These are phyloP conservation scores for Hericium alpestre DNA, from an alignment of 768 basidiomycete genomes.

Conservation along the genomic window DNA sequence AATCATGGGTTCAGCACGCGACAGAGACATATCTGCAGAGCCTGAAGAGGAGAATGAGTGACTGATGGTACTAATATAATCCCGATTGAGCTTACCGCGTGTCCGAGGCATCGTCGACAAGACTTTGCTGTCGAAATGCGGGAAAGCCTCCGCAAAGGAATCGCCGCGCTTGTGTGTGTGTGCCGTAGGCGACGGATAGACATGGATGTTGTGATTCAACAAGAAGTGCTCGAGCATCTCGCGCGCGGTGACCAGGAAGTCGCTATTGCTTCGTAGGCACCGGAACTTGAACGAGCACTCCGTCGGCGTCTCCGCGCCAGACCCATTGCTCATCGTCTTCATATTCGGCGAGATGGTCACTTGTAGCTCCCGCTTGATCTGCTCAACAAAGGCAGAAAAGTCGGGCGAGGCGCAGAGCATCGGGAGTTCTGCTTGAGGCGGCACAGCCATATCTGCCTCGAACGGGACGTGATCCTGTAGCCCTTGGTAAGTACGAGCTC, in stretches of 20 bases:
- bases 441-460: slow-evolving; percentile 89
- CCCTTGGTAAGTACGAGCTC: slow-evolving; percentile 1
- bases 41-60: slow-evolving; percentile 30
- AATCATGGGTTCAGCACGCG: slow-evolving; percentile 59
- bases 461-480: slow-evolving; percentile 88
- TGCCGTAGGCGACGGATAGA: slow-evolving; percentile 70
- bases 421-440: slow-evolving; percentile 70
- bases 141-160: slow-evolving; percentile 91
- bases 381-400: slow-evolving; percentile 77
- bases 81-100: slow-evolving; percentile 26
- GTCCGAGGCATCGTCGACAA: slow-evolving; percentile 69
- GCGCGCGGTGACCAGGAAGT: slow-evolving; percentile 79
- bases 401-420: slow-evolving; percentile 70
- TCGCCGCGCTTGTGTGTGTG: slow-evolving; percentile 80
- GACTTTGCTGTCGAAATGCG: slow-evolving; percentile 92
- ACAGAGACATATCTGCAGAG: slow-evolving; percentile 68
- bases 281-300: slow-evolving; percentile 93
- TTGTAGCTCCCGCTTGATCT: slow-evolving; percentile 88
- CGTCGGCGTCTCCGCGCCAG: slow-evolving; percentile 43
- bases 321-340: slow-evolving; percentile 42
- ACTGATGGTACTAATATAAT: slow-evolving; percentile 6
- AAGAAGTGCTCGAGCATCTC: slow-evolving; percentile 93
- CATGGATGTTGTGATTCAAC: slow-evolving; percentile 70
- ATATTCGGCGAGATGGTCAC: slow-evolving; percentile 81
- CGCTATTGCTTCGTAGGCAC: slow-evolving; percentile 90